Evolutionary conservation across 2,329 filamentous ascomycete genomes (phyloP), one percentile per base, ranked within the genome.

Genomic region (Lecanoromycetidae sp.): DNA sequence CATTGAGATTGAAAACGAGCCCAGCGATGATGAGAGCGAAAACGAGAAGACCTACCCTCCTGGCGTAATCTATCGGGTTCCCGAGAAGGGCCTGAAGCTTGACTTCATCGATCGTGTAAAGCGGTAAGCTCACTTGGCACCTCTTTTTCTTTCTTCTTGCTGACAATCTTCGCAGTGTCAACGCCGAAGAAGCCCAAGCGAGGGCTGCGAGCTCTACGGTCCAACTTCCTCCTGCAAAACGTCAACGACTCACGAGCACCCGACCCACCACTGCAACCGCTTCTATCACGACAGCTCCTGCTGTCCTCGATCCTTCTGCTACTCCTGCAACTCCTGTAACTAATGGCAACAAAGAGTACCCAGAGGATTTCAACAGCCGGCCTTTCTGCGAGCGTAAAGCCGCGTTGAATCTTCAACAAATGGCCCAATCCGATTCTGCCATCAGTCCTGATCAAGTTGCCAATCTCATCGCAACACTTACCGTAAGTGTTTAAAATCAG

Each of bases 51-150:
- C 73, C 7, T 68, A 71, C 47, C 73, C 75, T 13, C 80, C 77
- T 58, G 82, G 82, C n/a, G 72, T 75, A 23, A 67, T 77, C 19
- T 80, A 81, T 61, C 76, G 76, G 50, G 64, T 87, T 45, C 72
- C 76, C 0, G 78, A 78, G 51, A 71, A 71, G 57, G 79, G 79
- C 29, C 71, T 87, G 55, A 74, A 82, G 57, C 69, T 80, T 10
- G 80, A 87, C 59, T 87, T 94, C 61, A 77, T 94, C 50, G 68
- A 71, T 58, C 73, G 72, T 53, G 68, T 78, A 54, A 77, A 76
- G 60, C 63, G 61, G 66, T 70, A 61, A 49, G 52, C 45, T n/a
- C n/a, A n/a, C 23, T 20, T 25, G 13, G 38, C n/a, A 25, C n/a
- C n/a, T 23, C 20, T 22, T 34, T 12, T 23, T 20, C n/a, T 5